Conservation (phyloP, 2,329 filamentous ascomycete genomes). For the Diaporthe destruens region DNA sequence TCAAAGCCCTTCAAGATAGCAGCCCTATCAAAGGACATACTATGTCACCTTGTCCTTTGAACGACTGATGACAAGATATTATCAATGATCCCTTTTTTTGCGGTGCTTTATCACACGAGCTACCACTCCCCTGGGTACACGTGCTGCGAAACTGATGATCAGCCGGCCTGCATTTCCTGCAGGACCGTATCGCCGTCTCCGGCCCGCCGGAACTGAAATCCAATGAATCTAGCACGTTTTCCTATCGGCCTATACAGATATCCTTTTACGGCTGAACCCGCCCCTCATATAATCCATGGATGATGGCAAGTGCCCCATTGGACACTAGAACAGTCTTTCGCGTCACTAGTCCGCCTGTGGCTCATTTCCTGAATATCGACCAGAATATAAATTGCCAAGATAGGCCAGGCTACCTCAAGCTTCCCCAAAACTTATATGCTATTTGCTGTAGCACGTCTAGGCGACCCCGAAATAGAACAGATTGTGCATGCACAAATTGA, state of each 20-base stretch:
- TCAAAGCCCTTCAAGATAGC: neutral
- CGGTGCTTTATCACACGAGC: neutral
- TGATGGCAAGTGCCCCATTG: neutral
- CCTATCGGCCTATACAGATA: neutral
- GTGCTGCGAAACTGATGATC: neutral
- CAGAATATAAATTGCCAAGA: neutral
- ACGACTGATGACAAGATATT: neutral
- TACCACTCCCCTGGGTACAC: neutral
- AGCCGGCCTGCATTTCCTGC: slow-evolving; percentile 1
- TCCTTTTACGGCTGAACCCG: neutral
- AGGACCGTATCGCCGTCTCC: slow-evolving; percentile 4
- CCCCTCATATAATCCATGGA: slow-evolving; percentile 21
- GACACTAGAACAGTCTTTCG: slow-evolving; percentile 2
- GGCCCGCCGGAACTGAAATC: slow-evolving; percentile 19
- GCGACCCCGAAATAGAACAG: neutral
- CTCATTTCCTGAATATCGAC: neutral
- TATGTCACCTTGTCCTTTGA: neutral
- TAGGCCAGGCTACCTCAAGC: neutral
- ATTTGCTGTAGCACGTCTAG: neutral
- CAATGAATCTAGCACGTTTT: slow-evolving; percentile 41
- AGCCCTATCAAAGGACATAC: neutral
- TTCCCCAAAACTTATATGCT: neutral
- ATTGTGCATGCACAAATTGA: neutral
- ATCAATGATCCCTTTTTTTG: neutral
- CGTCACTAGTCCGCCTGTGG: neutral